Base-by-base conservation (phyloP, 208 protist species). In the Leishmania amazonensis region DNA sequence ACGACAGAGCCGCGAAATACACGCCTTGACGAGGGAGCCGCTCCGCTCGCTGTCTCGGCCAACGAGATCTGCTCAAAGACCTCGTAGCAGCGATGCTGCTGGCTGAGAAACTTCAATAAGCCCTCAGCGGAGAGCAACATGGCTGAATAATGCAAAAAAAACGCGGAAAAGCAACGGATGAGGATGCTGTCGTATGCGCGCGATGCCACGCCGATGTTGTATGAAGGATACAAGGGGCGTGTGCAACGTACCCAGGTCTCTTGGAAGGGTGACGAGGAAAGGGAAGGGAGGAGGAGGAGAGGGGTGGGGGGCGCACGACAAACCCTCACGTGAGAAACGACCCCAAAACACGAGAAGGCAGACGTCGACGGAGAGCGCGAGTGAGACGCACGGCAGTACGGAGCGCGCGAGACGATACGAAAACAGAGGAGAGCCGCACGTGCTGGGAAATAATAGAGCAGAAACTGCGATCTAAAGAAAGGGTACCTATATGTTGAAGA, bases 1-100 rank as follows among this genome's bases (percentile, higher is more conserved):
- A 28, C 35, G 3, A 58, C 31, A 49, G 77, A 31, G 45, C 35
- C 47, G 38, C 38, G 38, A 35, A 65, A 51, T 28, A 49, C 62
- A 53, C 8, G 24, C 28, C 28, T 42, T 47, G 67, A 65, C 28
- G n/a, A 24, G 53, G 38, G 42, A 57, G 31, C 49, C 2, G 42
- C 9, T 1, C 28, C 51, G 51, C 19, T 75, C 24, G 57, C n/a
- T 62, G 47, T 45, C 35, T 45, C 19, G 57, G 54, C 57, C 72
- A 85, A 53, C 1, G 83, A 78, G 53, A 85, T 79, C 42, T 85
- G 83, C 74, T 79, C 73, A 31, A 85, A 85, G 15, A 64, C 73
- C 54, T 81, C 78, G 75, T 57, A 82, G 49, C 47, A 40, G 51
- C 78, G 49, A 28, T 70, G 62, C 1, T 67, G 51, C 3, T 70